Conservation (phyloP, 345 rosid genomes). For the Melaleuca alternifolia region DNA sequence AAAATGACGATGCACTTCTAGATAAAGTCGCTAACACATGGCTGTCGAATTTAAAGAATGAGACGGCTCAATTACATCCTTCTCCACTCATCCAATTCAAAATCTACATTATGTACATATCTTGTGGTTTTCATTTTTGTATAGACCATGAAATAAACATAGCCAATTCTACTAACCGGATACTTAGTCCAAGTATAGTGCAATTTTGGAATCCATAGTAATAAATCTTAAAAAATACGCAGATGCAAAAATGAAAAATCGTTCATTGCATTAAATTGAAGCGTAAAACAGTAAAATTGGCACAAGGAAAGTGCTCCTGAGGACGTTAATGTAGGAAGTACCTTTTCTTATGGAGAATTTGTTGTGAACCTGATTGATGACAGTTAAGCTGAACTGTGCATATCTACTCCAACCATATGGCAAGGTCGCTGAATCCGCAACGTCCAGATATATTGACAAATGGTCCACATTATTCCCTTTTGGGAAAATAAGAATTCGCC, state of each 20-base stretch:
- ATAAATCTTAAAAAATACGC: background rate
- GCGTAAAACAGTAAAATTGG: background rate
- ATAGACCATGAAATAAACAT: background rate
- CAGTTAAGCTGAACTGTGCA: conserved; percentile 51
- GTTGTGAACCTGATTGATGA: conserved; percentile 36
- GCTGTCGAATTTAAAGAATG: background rate
- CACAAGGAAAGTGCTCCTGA: background rate
- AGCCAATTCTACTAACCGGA: background rate
- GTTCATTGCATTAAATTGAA: background rate
- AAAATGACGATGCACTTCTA: background rate
- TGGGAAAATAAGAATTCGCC: conserved; percentile 49
- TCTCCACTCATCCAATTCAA: background rate
- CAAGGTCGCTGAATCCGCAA: conserved; percentile 34
- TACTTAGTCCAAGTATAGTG: background rate
- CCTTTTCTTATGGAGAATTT: conserved; percentile 46
- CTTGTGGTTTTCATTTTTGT: background rate
- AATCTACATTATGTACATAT: background rate
- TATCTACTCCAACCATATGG: conserved; percentile 58
- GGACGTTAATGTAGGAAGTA: background rate
- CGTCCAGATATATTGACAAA: conserved; percentile 54
- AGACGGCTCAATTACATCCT: background rate
- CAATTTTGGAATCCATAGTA: background rate
- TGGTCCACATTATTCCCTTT: conserved; percentile 59
- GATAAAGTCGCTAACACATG: background rate
- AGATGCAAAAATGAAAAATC: background rate